Percentiles rank a stretch among this genome's conserved stretches.
Conservation (phyloP, 78 protist species). For the Tieghemostelium lacteum region DNA sequence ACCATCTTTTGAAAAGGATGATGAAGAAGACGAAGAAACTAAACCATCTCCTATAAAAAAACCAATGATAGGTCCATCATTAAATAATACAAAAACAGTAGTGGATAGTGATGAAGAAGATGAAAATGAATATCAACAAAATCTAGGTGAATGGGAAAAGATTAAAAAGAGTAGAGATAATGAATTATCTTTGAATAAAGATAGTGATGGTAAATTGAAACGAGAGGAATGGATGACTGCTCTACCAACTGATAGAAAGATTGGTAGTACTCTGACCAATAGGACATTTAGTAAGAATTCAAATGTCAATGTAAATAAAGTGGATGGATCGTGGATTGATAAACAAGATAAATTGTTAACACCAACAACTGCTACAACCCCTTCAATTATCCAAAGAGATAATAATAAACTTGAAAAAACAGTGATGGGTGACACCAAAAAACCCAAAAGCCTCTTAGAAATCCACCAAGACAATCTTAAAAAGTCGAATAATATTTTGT, state of each 20-base stretch:
- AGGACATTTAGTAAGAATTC: conserved; percentile 40
- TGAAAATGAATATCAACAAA: neutral
- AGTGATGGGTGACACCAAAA: conserved; percentile 2
- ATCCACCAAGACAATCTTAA: conserved; percentile 20
- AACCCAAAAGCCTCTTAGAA: conserved; percentile 18
- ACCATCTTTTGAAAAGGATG: neutral
- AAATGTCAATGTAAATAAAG: conserved; percentile 7
- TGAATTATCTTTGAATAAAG: neutral
- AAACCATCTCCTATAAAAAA: neutral
- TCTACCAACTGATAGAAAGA: conserved; percentile 32
- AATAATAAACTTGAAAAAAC: conserved; percentile 15
- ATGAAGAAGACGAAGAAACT: neutral
- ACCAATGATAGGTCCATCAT: conserved; percentile 4
- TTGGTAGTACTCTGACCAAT: conserved; percentile 14
- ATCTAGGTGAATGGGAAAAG: neutral
- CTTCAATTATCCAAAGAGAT: conserved; percentile 3
- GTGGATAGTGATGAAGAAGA: conserved; percentile 10
- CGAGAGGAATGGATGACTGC: conserved; percentile 72
- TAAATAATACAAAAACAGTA: neutral
- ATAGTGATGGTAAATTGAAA: neutral
- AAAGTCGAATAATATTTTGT: neutral
- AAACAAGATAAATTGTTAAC: neutral
- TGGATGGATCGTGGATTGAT: neutral
- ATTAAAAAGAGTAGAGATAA: conserved; percentile 7
- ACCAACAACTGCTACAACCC: conserved; percentile 5